Conservation (phyloP, 2,329 filamentous ascomycete genomes). For the Plenodomus lindquistii region DNA sequence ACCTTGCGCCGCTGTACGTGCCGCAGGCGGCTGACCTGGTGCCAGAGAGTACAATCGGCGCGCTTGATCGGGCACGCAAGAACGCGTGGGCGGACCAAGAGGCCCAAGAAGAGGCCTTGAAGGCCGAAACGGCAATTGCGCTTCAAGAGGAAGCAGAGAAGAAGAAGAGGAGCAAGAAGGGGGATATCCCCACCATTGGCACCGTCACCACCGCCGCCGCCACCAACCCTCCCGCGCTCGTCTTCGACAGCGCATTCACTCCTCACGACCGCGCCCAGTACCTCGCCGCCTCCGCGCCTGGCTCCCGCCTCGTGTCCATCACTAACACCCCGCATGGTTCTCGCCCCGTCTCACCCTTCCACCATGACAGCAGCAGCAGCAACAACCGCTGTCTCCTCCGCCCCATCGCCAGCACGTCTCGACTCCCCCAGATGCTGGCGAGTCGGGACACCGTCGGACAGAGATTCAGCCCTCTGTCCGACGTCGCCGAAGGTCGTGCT, state of each 20-base stretch:
- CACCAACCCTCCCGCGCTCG: not conserved
- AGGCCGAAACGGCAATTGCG: not conserved
- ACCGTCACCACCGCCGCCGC: slow-evolving; percentile 1
- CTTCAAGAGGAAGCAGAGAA: slow-evolving; percentile 2
- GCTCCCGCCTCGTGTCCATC: slow-evolving; percentile 17
- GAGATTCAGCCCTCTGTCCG: not conserved
- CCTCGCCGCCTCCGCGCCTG: slow-evolving; percentile 33
- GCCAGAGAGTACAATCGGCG: slow-evolving; percentile 13
- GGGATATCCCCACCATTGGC: not conserved
- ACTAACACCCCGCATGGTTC: slow-evolving; percentile 11
- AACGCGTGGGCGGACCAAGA: slow-evolving; percentile 7
- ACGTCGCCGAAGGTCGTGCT: slow-evolving; percentile 1
- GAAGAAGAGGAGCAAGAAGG: not conserved
- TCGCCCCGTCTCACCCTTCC: slow-evolving; percentile 3
- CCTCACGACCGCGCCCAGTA: slow-evolving; percentile 23
- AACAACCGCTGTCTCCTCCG: slow-evolving; percentile 4
- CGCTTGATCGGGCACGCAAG: slow-evolving; percentile 11
- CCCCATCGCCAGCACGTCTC: slow-evolving; percentile 11
- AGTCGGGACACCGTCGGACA: not conserved
- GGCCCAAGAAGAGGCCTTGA: slow-evolving; percentile 6
- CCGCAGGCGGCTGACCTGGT: not conserved
- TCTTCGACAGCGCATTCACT: not conserved
- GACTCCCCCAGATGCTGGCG: slow-evolving; percentile 1
- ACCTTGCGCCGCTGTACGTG: slow-evolving; percentile 15
- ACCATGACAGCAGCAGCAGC: not conserved